Evolutionary conservation across 2,329 filamentous ascomycete species (phyloP).

Genomic region (Microdochium bolleyi): DNA sequence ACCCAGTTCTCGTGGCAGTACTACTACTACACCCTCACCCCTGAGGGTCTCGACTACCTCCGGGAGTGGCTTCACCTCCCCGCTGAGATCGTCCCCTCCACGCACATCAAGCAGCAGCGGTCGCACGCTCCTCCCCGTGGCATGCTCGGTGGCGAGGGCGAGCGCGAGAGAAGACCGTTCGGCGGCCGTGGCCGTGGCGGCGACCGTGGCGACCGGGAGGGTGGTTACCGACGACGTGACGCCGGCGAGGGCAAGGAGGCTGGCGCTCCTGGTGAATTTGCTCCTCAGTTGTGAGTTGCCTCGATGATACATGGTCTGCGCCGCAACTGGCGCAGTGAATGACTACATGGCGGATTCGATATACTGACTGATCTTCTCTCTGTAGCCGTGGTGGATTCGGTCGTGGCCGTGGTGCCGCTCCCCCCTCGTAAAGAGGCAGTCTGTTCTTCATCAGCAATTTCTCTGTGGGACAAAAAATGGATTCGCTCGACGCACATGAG

Average conservation of each 20-base stretch:
- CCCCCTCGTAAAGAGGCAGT: constrained; percentile 46
- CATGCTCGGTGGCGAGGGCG: constrained; percentile 85
- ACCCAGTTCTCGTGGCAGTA: constrained; percentile 99
- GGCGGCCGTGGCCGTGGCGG: constrained; percentile 64
- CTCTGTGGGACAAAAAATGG: constrained; percentile 1
- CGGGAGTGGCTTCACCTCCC: constrained; percentile 99
- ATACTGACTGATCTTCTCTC: constrained; percentile 18
- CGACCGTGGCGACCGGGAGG: constrained; percentile 63
- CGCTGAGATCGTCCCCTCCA: constrained; percentile 98
- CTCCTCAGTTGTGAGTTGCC: constrained; percentile 72
- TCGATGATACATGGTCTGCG: neutral
- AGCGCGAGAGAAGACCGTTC: constrained; percentile 75
- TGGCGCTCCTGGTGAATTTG: constrained; percentile 86
- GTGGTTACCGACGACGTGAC: constrained; percentile 88
- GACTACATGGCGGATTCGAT: constrained; percentile 1
- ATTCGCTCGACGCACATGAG: constrained; percentile 22
- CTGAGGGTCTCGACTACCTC: constrained; percentile 99
- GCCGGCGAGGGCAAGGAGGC: constrained; percentile 74
- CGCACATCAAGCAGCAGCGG: constrained; percentile 99
- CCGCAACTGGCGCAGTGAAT: neutral
- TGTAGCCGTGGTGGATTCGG: constrained; percentile 76
- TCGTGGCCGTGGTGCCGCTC: constrained; percentile 75
- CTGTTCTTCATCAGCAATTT: neutral
- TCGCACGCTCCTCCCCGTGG: constrained; percentile 96
- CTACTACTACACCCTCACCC: constrained; percentile 99